Evolutionary conservation across 139 green algal species (phyloP).

Genomic region (Closterium sp.): DNA sequence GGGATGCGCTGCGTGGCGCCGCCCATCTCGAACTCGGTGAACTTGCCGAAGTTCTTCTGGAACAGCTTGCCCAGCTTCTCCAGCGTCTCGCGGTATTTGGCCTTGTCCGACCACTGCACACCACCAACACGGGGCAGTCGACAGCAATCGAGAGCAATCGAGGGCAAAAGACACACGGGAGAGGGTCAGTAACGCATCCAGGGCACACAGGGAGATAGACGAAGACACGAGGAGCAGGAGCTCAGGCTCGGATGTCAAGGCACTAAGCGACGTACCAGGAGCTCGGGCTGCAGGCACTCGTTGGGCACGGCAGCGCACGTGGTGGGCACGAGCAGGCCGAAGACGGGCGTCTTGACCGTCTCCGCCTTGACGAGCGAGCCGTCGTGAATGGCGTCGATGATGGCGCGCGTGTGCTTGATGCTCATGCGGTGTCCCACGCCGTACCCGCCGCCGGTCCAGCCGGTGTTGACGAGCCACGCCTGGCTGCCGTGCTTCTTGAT

Average conservation of each 20-base stretch:
- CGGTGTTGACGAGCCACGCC: constrained; percentile 90
- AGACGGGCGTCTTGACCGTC: constrained; percentile 69
- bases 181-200: background rate
- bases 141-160: background rate
- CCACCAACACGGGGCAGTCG: background rate
- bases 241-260: background rate
- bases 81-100: constrained; percentile 27
- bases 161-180: too few relatives aligned
- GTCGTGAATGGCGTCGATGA: constrained; percentile 92
- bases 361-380: constrained; percentile 71
- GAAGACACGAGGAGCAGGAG: background rate
- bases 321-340: constrained; percentile 78
- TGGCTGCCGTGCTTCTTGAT: constrained; percentile 78
- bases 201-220: background rate
- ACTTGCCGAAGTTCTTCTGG: constrained; percentile 50
- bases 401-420: constrained; percentile 88
- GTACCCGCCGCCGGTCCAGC: constrained; percentile 63
- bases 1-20: constrained; percentile 9
- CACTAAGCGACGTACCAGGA: background rate
- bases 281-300: constrained; percentile 64
- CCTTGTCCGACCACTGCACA: constrained; percentile 42
- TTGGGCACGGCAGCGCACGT: constrained; percentile 65
- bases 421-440: constrained; percentile 85
- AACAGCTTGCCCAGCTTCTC: constrained; percentile 39
- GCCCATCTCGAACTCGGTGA: constrained; percentile 30